Evolutionary conservation across 768 basidiomycete species (phyloP), one percentile per base, ranked within the genome.

Genomic region (Melanogaster broomeanus): DNA sequence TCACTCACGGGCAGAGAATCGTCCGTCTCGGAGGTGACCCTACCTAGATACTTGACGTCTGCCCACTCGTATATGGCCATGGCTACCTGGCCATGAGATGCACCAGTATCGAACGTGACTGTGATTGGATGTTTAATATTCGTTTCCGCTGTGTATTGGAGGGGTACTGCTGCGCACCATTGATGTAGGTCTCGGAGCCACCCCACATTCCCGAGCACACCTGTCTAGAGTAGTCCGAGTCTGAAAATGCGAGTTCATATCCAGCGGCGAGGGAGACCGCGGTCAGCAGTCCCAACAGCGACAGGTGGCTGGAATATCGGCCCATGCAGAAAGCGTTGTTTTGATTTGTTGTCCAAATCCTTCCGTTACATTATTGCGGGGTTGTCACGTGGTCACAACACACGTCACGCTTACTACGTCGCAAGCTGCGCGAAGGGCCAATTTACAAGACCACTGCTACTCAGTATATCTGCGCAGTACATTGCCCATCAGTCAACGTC

Each of bases 161-260:
- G 21, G 51, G 35, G 46, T 41, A 38, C 40, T 44, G 28, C n/a
- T 50, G 49, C 70, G 50, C 74, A 91, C 90, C 87, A 68, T 92
- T 91, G 61, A 97, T 93, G 71, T 83, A 87, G 27, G 94, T 88
- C 37, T 82, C 77, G 43, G 77, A 65, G 34, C 84, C 83, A 24
- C 82, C 89, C 85, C 90, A 98, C 92, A 98, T 96, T 47, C 95
- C 95, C 54, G 89, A 92, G 72, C 95, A 98, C 68, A 88, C 86
- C 76, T 98, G 93, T 42, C 90, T 82, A 27, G 88, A 82, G 72
- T 85, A 86, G 71, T 93, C 92, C 67, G 82, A 83, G 69, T 88
- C 88, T 28, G 80, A 67, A 33, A 95, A 80, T 19, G 83, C 73
- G 42, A 83, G 82, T 51, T 87, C 77, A 71, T 81, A 90, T 13